Percentiles rank a stretch among this genome's conserved stretches.
These are phyloP conservation scores for Boletus sp. DNA, from an alignment of 768 basidiomycete genomes.

Conservation along the genomic window DNA sequence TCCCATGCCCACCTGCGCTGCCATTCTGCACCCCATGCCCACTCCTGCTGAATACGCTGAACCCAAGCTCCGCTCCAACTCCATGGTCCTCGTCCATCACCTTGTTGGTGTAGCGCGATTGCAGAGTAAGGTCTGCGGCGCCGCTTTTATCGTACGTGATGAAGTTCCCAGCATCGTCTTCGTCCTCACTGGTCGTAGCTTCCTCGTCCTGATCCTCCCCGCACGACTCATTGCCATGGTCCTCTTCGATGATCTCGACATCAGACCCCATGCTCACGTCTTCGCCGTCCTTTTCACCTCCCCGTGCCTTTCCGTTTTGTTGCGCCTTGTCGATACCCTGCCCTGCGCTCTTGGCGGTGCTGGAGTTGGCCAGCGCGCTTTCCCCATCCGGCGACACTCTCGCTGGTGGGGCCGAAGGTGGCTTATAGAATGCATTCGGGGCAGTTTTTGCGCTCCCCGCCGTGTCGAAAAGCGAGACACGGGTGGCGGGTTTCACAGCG, in stretches of 20 bases:
- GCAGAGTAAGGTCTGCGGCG: conserved; percentile 19
- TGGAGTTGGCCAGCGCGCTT: neutral
- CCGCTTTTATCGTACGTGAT: conserved; percentile 19
- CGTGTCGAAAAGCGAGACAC: conserved; percentile 40
- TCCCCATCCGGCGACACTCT: neutral
- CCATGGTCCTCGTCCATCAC: conserved; percentile 4
- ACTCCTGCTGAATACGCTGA: conserved; percentile 22
- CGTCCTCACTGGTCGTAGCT: too few relatives aligned
- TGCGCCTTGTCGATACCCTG: neutral
- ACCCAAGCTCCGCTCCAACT: conserved; percentile 9
- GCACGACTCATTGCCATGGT: neutral
- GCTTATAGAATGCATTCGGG: conserved; percentile 67
- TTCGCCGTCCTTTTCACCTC: conserved; percentile 4
- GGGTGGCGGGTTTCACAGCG: conserved; percentile 1
- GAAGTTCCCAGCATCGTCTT: conserved; percentile 10
- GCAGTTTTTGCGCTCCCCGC: conserved; percentile 47
- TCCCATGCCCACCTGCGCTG: neutral
- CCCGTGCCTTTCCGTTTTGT: conserved; percentile 8
- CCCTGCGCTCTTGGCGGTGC: neutral
- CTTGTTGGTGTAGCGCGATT: conserved; percentile 6
- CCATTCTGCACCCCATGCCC: neutral
- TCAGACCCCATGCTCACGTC: conserved; percentile 26
- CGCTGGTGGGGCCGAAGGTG: conserved; percentile 31
- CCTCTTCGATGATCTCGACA: conserved; percentile 10
- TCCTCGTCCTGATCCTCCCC: conserved; percentile 10